Base-by-base conservation (phyloP, 768 basidiomycete genomes). In the Fibroporia radiculosa region DNA sequence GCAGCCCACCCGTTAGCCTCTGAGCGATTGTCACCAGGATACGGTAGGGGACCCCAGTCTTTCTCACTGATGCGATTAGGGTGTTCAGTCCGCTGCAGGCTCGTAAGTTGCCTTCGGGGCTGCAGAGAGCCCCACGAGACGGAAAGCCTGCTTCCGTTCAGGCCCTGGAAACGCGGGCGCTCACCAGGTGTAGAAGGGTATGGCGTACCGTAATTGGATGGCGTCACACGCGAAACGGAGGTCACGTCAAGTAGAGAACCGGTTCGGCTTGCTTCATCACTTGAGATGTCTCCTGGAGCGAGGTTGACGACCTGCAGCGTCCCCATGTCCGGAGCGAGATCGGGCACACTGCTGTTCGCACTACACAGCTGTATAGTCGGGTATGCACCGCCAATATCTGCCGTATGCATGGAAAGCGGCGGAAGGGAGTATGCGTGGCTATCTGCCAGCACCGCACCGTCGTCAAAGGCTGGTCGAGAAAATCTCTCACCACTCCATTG, bases 301-400 rank as follows among this genome's bases (percentile, higher is more conserved):
- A 69, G 60, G 53, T 79, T 78, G 22, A 72, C 62, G 37, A 79
- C 68, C 36, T 66, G 69, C 14, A 78, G 64, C 11, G 59, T 63
- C 3, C 75, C 74, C 0, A 77, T 43, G 44, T 59, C 59, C 19
- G 58, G 63, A 18, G 58, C 57, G 26, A 63, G 48, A 43, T 60
- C 61, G 1, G 61, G 57, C 2, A 64, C 59, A 40, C 56, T 60
- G 45, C 52, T 45, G 44, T 54, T 51, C 10, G 56, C 48, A 35
- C 34, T 47, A 29, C 54, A 53, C 6, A 60, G 36, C 19, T 42
- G 52, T 12, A 56, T 39, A 2, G 57, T 56, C 39, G 47, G 57
- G 48, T 45, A 63, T 20, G 44, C 57, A 36, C 34, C 50, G 35
- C 36, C 44, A 40, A 34, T 11, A 39, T 29, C 24, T 40, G 24